phyloP scores from a whole-genome alignment of 2,329 filamentous ascomycete species.

The Colletotrichum aenigma region DNA sequence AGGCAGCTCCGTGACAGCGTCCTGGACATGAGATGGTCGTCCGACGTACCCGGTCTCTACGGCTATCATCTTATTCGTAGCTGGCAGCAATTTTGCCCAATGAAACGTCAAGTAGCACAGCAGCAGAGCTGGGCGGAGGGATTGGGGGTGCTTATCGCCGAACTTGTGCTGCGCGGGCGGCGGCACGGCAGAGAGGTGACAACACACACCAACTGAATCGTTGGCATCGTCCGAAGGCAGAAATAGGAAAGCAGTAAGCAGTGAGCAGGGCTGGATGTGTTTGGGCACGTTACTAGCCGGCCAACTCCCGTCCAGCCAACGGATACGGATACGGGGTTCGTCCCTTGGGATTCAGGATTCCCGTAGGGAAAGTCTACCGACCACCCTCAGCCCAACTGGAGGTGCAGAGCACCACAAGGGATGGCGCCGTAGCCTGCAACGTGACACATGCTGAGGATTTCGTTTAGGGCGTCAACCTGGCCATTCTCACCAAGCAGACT shows the following conservation, averaged over 20 bases:
- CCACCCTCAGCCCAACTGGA: not conserved
- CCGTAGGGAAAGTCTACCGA: not conserved
- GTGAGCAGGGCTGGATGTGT: not conserved
- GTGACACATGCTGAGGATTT: not conserved
- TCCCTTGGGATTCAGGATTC: not conserved
- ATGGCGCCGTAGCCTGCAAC: not conserved
- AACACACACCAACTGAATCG: not conserved
- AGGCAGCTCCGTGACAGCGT: constrained; percentile 13
- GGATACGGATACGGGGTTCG: constrained; percentile 21
- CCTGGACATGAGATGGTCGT: constrained; percentile 11
- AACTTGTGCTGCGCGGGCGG: not conserved
- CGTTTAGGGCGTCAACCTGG: not conserved
- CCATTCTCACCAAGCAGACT: not conserved
- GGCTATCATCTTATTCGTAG: not conserved
- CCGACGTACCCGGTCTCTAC: not conserved
- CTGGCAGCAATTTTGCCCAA: not conserved
- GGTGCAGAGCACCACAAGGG: not conserved
- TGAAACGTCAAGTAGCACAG: not conserved
- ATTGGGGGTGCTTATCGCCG: not conserved
- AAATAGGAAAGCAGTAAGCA: not conserved
- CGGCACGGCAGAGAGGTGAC: not conserved
- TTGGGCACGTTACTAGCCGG: not conserved
- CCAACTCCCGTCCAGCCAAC: not conserved
- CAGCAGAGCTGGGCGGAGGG: not conserved
- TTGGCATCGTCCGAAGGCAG: not conserved